Evolutionary conservation across 768 basidiomycete genomes (phyloP), one percentile per base, ranked within the genome.

Genomic region (Macrolepiota fuliginosa): DNA sequence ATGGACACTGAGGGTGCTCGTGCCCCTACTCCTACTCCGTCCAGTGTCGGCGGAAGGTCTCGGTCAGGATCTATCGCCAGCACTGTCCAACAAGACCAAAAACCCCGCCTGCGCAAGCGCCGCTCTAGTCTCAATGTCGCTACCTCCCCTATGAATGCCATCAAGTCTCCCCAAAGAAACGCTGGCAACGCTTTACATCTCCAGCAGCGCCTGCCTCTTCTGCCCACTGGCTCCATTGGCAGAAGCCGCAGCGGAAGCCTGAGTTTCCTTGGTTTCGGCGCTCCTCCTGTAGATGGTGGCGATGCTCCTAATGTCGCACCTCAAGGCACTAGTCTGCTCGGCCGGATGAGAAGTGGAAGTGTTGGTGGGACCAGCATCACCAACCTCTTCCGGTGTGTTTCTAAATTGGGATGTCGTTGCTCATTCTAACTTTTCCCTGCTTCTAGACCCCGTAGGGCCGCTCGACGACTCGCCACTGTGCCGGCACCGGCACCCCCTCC

Each of bases 91-190:
- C 51, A 42, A 59, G 66, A 63, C 19, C 61, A 64, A 13, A 68
- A 60, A 27, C 81, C 82, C 25, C 79, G 78, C 36, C 78, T 85
- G 27, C 83, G 89, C 51, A 81, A 79, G 55, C 82, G 89, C 45
- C 83, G 86, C 45, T 88, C 86, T 17, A 89, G 87, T 39, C 71
- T 90, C 32, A 88, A 83, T 4, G 63, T 84, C 22, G 78, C 72
- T 2, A 74, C 77, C 12, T 84, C 79, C 7, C 85, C 87, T 1
- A 82, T 88, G 72, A 77, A 77, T 45, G 69, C 77, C 37, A 85
- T 89, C 65, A 87, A 86, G 61, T 83, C 85, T 0, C 83, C 87
- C 1, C 66, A 77, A 13, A 79, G 85, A 37, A 80, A 73, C 1
- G 85, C 82, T 0, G 77, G 78, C 24, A 75, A 75, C 29, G 85